Base-by-base conservation (phyloP, 208 protist genomes). In the Acanthamoeba culbertsoni region DNA sequence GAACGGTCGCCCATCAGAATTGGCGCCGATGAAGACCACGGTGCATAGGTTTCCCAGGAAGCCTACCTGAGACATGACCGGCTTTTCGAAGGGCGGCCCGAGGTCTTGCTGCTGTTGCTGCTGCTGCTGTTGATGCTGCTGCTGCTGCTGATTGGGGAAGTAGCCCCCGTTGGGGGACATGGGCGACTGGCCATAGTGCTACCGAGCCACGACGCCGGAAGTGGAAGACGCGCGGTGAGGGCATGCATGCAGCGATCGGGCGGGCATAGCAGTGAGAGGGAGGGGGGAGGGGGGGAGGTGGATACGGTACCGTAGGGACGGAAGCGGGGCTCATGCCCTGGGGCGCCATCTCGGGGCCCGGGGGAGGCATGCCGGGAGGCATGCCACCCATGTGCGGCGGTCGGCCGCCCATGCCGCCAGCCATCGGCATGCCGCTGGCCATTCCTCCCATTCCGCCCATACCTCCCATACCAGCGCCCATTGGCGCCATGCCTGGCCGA, bases 21-120 rank as follows among this genome's bases (percentile, higher is more conserved):
- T 8, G 48, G 48, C 48, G 48, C 48, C 18, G 48, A 8, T 23
- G 48, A 8, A 55, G 48, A 55, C 48, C 12, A 55, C 48, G 62
- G n/a, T n/a, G n/a, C n/a, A n/a, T n/a, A n/a, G n/a, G n/a, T n/a
- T n/a, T n/a, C n/a, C 51, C 23, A 14, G 51, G 23, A 59, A 59
- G 14, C 23, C 16, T 46, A 48, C 68, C 68, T 79, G 68, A 0
- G 35, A 51, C 0, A 79, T 79, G 40, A 79, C 68, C 7, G 68
- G 68, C 68, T 79, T 79, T n/a, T 79, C 68, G 26, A 43, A 79
- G 35, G 68, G 68, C 42, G 68, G 68, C 14, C 65, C 65, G n/a
- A 40, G 12, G 65, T 79, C 68, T 59, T 59, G 51, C 51, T 59
- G 51, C n/a, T n/a, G n/a, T n/a, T n/a, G n/a, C n/a, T n/a, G 51